Evolutionary conservation across 768 basidiomycete genomes (phyloP).

Genomic region (Coprinopsis marcescibilis): DNA sequence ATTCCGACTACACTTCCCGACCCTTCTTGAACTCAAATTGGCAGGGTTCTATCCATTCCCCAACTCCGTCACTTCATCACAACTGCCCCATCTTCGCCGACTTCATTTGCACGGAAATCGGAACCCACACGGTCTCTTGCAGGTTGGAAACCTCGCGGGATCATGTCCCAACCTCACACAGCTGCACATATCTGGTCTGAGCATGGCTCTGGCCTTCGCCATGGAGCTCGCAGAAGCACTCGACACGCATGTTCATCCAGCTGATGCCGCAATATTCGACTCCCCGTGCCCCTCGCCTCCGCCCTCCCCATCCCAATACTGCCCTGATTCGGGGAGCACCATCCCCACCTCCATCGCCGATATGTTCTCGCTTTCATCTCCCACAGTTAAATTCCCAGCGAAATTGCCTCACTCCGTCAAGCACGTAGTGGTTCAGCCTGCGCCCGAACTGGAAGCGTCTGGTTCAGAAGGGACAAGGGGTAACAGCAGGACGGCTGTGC

Average conservation of each 20-base stretch:
- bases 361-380: not conserved
- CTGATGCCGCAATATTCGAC: not conserved
- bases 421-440: not conserved
- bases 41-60: conserved; percentile 49
- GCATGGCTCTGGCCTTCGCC: conserved; percentile 35
- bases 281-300: not conserved
- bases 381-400: not conserved
- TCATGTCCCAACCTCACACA: conserved; percentile 34
- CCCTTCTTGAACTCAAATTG: conserved; percentile 34
- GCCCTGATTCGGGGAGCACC: no score
- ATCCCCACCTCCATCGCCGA: no score
- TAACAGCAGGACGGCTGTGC: not conserved
- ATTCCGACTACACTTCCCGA: conserved; percentile 37
- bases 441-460: not conserved
- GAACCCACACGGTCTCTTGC: conserved; percentile 43
- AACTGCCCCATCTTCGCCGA: conserved; percentile 31
- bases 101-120: conserved; percentile 46
- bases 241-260: not conserved
- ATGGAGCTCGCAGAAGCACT: conserved; percentile 34
- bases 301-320: not conserved
- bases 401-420: not conserved
- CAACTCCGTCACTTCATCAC: conserved; percentile 18
- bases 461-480: not conserved
- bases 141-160: conserved; percentile 29
- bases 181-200: conserved; percentile 38